A percentile compares a stretch with the other conserved stretches of the same genome.
phyloP scores from a whole-genome alignment of 306 rosid genomes.

The Medicago lupulina region DNA sequence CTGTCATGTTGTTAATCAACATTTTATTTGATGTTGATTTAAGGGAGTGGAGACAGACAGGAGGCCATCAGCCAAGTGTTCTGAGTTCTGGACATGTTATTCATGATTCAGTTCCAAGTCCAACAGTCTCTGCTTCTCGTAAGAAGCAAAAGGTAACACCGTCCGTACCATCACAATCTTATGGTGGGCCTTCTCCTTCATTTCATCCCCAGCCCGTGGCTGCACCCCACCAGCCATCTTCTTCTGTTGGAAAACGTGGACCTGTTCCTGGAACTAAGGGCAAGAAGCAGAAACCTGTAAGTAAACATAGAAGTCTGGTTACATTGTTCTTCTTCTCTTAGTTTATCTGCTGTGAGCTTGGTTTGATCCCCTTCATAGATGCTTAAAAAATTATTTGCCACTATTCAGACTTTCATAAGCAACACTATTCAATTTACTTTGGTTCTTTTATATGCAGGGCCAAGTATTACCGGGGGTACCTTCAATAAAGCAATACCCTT shows the following conservation, averaged over 20 bases:
- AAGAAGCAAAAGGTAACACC: slow-evolving; percentile 79
- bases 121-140: slow-evolving; percentile 87
- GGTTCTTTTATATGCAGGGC: slow-evolving; percentile 46
- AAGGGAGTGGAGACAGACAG: slow-evolving; percentile 96
- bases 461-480: slow-evolving; percentile 64
- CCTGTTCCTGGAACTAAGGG: slow-evolving; percentile 74
- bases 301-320: slow-evolving; percentile 44
- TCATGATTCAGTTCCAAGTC: slow-evolving; percentile 82
- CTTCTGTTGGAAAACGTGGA: slow-evolving; percentile 78
- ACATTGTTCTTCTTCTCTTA: slow-evolving; percentile 17
- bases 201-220: slow-evolving; percentile 71
- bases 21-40: slow-evolving; percentile 35
- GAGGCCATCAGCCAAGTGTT: slow-evolving; percentile 75
- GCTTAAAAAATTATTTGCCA: slow-evolving; percentile 9
- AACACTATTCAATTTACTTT: slow-evolving; percentile 12
- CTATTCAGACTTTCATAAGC: slow-evolving; percentile 6
- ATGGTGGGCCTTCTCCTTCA: slow-evolving; percentile 76
- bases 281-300: slow-evolving; percentile 86
- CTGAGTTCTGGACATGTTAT: slow-evolving; percentile 61
- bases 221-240: slow-evolving; percentile 83
- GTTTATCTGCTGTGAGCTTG: slow-evolving; percentile 30
- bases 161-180: slow-evolving; percentile 75
- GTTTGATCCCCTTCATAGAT: slow-evolving; percentile 10
- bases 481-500: slow-evolving; percentile 75
- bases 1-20: slow-evolving; percentile 41